Conservation (phyloP, 805 yeast species). For the Spencermartinsiella europaea region DNA sequence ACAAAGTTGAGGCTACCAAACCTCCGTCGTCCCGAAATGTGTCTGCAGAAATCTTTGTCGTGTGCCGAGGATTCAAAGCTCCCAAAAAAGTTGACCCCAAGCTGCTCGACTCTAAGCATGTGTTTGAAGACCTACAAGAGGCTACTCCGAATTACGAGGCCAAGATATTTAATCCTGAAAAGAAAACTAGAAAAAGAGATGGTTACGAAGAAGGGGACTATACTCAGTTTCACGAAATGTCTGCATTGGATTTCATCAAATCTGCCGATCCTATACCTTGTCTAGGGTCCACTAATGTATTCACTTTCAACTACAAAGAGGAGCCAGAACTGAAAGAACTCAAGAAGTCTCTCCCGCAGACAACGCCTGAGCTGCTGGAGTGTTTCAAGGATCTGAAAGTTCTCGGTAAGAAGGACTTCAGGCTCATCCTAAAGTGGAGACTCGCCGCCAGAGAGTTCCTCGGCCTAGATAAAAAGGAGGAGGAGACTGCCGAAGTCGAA, state of each 20-base stretch:
- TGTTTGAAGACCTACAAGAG: conserved; percentile 82
- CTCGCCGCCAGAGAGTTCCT: conserved; percentile 73
- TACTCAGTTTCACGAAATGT: conserved; percentile 59
- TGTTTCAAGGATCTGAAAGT: conserved; percentile 91
- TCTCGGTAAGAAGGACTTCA: conserved; percentile 90
- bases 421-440: conserved; percentile 81
- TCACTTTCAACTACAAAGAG: conserved; percentile 55
- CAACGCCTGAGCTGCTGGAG: conserved; percentile 71
- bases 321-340: conserved; percentile 70
- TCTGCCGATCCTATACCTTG: conserved; percentile 78
- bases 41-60: conserved; percentile 98
- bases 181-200: conserved; percentile 81
- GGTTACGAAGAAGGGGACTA: conserved; percentile 97
- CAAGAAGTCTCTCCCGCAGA: conserved; percentile 59
- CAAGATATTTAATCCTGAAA: conserved; percentile 90
- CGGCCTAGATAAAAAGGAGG: conserved; percentile 53
- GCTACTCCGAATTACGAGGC: conserved; percentile 65
- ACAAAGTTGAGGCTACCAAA: conserved; percentile 96
- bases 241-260: conserved; percentile 75
- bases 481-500: conserved; percentile 50
- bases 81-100: conserved; percentile 94
- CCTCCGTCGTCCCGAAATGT: conserved; percentile 99
- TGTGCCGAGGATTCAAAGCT: conserved; percentile 92
- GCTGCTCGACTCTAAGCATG: conserved; percentile 84
- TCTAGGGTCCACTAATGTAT: conserved; percentile 66